phyloP scores from a whole-genome alignment of 1,284 basidiomycete species.

The Cryptococcus hybrid region DNA sequence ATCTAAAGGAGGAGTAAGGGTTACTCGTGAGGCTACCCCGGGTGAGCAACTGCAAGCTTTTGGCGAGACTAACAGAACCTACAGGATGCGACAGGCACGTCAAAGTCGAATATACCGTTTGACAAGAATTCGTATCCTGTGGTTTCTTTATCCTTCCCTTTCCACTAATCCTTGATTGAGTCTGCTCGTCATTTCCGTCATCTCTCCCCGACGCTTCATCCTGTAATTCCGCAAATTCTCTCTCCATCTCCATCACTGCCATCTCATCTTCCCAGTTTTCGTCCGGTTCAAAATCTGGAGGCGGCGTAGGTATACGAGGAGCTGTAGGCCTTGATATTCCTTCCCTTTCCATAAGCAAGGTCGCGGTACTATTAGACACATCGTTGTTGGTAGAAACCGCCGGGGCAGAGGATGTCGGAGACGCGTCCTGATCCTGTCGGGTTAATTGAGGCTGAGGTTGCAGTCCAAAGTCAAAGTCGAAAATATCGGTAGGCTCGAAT shows the following conservation, averaged over 20 bases:
- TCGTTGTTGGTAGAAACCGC: background rate
- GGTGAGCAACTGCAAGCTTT: background rate
- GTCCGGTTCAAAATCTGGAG: constrained; percentile 16
- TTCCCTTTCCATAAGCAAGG: background rate
- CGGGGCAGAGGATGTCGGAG: background rate
- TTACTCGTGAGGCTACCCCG: constrained; percentile 21
- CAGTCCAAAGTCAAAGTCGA: constrained; percentile 17
- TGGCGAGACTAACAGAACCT: background rate
- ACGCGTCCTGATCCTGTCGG: background rate
- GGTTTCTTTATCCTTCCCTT: background rate
- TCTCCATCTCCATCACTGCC: constrained; percentile 24
- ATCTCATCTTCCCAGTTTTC: constrained; percentile 32
- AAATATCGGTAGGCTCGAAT: constrained; percentile 20
- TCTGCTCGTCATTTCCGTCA: background rate
- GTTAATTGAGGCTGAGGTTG: background rate
- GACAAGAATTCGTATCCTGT: constrained; percentile 7
- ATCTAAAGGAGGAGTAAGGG: constrained; percentile 20
- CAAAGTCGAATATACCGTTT: constrained; percentile 18
- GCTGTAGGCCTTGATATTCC: background rate
- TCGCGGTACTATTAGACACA: background rate
- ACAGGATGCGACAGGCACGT: constrained; percentile 27
- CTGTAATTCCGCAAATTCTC: constrained; percentile 1
- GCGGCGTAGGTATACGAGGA: constrained; percentile 17
- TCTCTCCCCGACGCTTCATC: background rate
- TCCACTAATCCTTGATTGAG: background rate